Evolutionary conservation across 345 rosid species (phyloP).

Genomic region (Bretschneidera sinensis): DNA sequence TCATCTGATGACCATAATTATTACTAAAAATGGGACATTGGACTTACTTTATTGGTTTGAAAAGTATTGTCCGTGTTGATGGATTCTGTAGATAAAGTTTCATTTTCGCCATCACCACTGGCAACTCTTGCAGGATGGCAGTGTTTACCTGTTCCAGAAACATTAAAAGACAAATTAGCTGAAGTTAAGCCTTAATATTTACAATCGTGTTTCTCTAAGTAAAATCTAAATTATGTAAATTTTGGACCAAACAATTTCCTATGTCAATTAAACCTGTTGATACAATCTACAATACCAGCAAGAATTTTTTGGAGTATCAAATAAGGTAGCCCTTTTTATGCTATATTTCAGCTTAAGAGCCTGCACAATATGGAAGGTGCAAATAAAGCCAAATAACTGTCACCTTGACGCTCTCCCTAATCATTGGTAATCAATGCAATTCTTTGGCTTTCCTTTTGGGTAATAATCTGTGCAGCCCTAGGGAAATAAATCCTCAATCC

Average conservation of each 20-base stretch:
- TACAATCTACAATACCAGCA: background rate
- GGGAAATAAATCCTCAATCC: too few relatives aligned
- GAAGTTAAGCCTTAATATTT: background rate
- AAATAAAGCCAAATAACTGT: too few relatives aligned
- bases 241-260: background rate
- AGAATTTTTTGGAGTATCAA: too few relatives aligned
- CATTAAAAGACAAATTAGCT: background rate
- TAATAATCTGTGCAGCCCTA: too few relatives aligned
- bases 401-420: too few relatives aligned
- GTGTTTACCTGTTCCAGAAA: conserved; percentile 52
- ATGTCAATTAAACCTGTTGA: background rate
- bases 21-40: too few relatives aligned
- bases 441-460: too few relatives aligned
- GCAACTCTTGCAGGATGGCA: conserved; percentile 72
- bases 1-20: background rate
- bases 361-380: too few relatives aligned
- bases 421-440: too few relatives aligned
- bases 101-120: conserved; percentile 72
- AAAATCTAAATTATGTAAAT: background rate
- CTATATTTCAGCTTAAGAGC: background rate
- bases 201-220: background rate
- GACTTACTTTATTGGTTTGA: conserved; percentile 89
- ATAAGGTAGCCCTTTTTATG: background rate
- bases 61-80: conserved; percentile 80
- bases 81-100: conserved; percentile 87